These are phyloP conservation scores for Dioscorea zingiberensis DNA, from an alignment of 106 monocot species.

Conservation along the genomic window DNA sequence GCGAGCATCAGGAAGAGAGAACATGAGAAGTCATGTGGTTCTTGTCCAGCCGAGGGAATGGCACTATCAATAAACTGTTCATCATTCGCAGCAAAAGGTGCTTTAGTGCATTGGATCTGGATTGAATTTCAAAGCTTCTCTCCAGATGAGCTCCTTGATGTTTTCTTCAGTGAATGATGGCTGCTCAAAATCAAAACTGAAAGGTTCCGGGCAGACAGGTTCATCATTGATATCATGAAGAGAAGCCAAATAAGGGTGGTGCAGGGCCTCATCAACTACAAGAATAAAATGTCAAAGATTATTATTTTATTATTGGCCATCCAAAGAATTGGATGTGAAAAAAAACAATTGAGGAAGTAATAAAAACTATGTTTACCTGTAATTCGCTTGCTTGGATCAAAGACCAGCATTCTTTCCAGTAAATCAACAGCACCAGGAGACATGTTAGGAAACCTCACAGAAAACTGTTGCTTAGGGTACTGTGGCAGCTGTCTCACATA, in stretches of 20 bases:
- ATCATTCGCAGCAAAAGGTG: neutral
- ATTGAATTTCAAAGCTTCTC: slow-evolving; percentile 73
- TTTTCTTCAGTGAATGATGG: slow-evolving; percentile 91
- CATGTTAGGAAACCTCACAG: slow-evolving; percentile 53
- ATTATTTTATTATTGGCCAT: too few species aligned
- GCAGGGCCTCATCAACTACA: slow-evolving; percentile 84
- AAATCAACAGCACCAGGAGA: slow-evolving; percentile 65
- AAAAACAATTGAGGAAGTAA: neutral
- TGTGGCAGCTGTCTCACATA: slow-evolving; percentile 79
- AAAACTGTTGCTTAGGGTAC: slow-evolving; percentile 59
- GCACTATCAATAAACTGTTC: too few species aligned
- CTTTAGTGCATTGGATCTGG: slow-evolving; percentile 59
- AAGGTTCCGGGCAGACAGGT: slow-evolving; percentile 62
- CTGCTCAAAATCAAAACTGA: slow-evolving; percentile 94
- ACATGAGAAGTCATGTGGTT: too few species aligned
- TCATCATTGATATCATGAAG: slow-evolving; percentile 90
- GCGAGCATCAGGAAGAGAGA: too few species aligned
- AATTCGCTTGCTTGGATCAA: slow-evolving; percentile 84
- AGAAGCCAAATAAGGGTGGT: slow-evolving; percentile 81
- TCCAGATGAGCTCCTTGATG: slow-evolving; percentile 86
- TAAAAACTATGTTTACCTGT: slow-evolving; percentile 34
- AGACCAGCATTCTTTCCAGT: slow-evolving; percentile 85
- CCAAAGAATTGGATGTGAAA: too few species aligned
- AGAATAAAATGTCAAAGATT: too few species aligned
- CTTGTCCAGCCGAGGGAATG: too few species aligned